These are phyloP conservation scores for Silybum marianum DNA, from an alignment of 129 eudicot genomes.

Conservation along the genomic window DNA sequence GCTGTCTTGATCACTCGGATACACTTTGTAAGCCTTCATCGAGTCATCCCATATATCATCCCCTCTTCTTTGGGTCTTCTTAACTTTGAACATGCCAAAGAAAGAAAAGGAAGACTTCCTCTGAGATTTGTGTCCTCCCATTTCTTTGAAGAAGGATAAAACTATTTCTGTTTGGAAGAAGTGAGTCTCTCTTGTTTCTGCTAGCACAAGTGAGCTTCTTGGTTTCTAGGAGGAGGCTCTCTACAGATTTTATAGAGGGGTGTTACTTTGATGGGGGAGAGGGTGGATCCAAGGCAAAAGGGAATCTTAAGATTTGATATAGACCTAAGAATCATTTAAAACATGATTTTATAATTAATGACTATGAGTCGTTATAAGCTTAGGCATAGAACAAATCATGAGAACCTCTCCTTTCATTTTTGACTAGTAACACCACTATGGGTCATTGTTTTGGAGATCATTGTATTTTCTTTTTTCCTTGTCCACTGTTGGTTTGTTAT, in stretches of 20 bases:
- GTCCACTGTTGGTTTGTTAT: neutral
- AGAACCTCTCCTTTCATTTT: conserved; percentile 19
- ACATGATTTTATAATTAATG: neutral
- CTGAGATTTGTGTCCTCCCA: conserved; percentile 35
- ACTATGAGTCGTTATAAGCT: conserved; percentile 11
- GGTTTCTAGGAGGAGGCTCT: neutral
- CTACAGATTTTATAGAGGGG: conserved; percentile 25
- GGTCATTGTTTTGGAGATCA: conserved; percentile 11
- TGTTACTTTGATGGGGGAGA: neutral
- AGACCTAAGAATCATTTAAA: neutral
- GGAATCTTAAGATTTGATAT: conserved; percentile 15
- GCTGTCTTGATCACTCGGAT: conserved; percentile 28
- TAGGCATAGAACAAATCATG: conserved; percentile 23
- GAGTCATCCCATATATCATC: conserved; percentile 27
- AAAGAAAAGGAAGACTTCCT: conserved; percentile 25
- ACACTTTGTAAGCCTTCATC: conserved; percentile 36
- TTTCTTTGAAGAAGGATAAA: neutral
- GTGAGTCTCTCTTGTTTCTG: neutral
- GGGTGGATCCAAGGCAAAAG: conserved; percentile 7
- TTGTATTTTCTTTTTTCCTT: conserved; percentile 13
- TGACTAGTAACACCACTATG: conserved; percentile 11
- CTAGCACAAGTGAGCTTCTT: neutral
- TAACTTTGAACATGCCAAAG: conserved; percentile 27
- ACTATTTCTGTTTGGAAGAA: neutral
- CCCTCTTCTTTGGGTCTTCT: conserved; percentile 24